Evolutionary conservation across 352 stramenopile species (phyloP).

Genomic region (Aphanomyces astaci): DNA sequence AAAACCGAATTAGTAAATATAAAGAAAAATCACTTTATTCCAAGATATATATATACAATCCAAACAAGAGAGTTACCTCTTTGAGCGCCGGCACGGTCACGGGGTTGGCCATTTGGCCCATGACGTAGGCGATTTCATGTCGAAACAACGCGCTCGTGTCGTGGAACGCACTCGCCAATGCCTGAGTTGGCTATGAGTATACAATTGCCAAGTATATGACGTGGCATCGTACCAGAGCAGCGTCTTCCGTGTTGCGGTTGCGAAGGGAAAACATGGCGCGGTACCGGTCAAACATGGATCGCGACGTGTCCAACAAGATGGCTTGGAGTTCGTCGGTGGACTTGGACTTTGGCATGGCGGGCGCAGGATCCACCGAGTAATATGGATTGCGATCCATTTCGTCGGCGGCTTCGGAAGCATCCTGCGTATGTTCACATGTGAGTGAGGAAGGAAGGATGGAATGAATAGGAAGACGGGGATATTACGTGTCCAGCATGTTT

Average conservation of each 20-base stretch:
- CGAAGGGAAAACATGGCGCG: conserved; percentile 98
- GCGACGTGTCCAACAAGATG: conserved; percentile 77
- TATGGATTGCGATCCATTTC: conserved; percentile 86
- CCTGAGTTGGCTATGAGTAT: no score
- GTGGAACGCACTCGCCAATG: conserved; percentile 59
- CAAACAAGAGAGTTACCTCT: conserved; percentile 20
- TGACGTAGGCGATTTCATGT: conserved; percentile 90
- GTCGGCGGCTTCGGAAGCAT: conserved; percentile 26
- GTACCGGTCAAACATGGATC: conserved; percentile 90
- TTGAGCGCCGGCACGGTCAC: conserved; percentile 83
- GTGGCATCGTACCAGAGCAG: conserved; percentile 54
- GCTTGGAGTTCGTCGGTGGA: conserved; percentile 69
- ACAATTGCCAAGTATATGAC: no score
- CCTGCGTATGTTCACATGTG: conserved; percentile 32
- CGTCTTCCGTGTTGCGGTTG: conserved; percentile 90
- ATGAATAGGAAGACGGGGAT: no score
- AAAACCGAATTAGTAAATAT: no score
- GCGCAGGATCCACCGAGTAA: conserved; percentile 93
- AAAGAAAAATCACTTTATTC: no score
- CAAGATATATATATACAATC: background rate
- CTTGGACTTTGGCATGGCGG: conserved; percentile 67
- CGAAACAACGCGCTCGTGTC: conserved; percentile 82
- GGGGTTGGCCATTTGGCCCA: conserved; percentile 90
- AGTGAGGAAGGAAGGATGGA: background rate
- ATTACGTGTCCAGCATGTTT: conserved; percentile 34